These are phyloP conservation scores for Raddia distichophylla DNA, from an alignment of 176 grass and related monocot species.

Conservation along the genomic window DNA sequence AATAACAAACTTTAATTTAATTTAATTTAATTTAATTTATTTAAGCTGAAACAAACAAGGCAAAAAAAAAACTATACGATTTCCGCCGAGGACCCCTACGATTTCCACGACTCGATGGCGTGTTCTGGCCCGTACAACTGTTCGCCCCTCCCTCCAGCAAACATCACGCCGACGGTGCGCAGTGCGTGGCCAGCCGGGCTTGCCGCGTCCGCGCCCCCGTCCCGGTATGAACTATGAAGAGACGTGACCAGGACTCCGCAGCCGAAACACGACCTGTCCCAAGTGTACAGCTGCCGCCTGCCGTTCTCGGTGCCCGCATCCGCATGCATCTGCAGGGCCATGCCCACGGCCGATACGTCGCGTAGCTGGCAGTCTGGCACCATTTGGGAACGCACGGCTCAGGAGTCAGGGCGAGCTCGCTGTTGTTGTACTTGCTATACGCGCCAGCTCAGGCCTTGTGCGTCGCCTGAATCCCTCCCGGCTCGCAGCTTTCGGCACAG, in stretches of 20 bases:
- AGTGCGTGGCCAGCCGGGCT: background rate
- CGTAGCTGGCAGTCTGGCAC: conserved; percentile 26
- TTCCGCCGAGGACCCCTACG: no score
- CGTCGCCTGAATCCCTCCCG: background rate
- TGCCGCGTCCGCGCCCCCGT: background rate
- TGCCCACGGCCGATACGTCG: background rate
- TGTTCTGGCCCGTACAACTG: background rate
- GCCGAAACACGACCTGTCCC: background rate
- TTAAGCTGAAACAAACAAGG: no score
- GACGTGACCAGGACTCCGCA: background rate
- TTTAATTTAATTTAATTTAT: no score
- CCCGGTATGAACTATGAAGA: background rate
- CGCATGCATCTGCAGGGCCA: background rate
- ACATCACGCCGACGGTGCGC: background rate
- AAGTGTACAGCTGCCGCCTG: conserved; percentile 15
- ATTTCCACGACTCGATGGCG: background rate
- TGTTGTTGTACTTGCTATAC: conserved; percentile 8
- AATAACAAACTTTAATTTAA: no score
- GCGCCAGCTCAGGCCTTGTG: background rate
- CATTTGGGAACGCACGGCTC: background rate
- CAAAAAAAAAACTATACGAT: no score
- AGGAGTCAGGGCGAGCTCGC: background rate
- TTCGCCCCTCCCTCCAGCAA: background rate
- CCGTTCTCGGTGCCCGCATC: background rate
- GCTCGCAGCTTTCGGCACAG: background rate